Conservation (phyloP, 805 yeast species). For the Lipomyces kockii region DNA sequence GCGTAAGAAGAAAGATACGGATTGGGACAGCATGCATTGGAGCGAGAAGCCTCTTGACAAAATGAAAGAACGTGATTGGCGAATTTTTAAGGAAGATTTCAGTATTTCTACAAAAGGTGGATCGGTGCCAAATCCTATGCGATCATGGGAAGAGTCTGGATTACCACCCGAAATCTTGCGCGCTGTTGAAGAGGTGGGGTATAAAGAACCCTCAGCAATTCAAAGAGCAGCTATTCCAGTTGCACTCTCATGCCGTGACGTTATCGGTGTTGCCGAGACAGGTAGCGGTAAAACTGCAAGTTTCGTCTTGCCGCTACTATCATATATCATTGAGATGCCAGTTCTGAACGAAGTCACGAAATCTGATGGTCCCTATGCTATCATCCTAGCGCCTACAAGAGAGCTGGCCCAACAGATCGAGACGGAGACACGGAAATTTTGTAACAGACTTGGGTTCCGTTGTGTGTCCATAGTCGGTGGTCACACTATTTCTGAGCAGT, state of each 20-base stretch:
- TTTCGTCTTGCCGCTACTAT: slow-evolving; percentile 72
- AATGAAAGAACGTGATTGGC: slow-evolving; percentile 89
- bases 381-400: slow-evolving; percentile 89
- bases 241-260: slow-evolving; percentile 62
- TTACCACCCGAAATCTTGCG: slow-evolving; percentile 53
- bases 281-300: slow-evolving; percentile 96
- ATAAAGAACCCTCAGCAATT: slow-evolving; percentile 79
- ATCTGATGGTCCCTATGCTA: slow-evolving; percentile 69
- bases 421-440: slow-evolving; percentile 61
- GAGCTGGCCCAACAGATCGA: slow-evolving; percentile 91
- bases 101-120: slow-evolving; percentile 62
- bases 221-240: slow-evolving; percentile 88
- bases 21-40: slow-evolving; percentile 60
- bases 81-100: slow-evolving; percentile 79
- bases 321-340: slow-evolving; percentile 57
- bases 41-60: slow-evolving; percentile 60
- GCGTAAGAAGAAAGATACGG: slow-evolving; percentile 40
- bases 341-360: slow-evolving; percentile 53
- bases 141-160: slow-evolving; percentile 72
- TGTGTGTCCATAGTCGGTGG: slow-evolving; percentile 85
- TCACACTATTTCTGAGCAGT: slow-evolving; percentile 76
- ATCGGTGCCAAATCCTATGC: slow-evolving; percentile 59
- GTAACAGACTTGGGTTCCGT: slow-evolving; percentile 46
- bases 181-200: slow-evolving; percentile 47
- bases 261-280: slow-evolving; percentile 91